Evolutionary conservation across 129 eudicot genomes (phyloP), one percentile per base, ranked within the genome.

Genomic region (Helichrysum umbraculigerum): DNA sequence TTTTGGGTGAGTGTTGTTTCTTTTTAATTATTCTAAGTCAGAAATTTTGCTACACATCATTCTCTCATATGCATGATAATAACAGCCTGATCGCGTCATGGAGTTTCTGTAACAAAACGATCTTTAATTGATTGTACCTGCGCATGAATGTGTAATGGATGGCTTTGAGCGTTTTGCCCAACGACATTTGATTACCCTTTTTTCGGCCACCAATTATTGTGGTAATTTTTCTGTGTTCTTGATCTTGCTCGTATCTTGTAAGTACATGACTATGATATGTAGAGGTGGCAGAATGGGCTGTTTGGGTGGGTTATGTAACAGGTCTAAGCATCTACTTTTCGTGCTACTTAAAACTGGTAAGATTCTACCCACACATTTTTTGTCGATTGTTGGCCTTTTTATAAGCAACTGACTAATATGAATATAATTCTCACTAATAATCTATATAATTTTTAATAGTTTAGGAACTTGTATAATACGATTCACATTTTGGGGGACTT

Each of bases 131-230:
- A 93, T 93, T 70, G 95, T 93, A 35, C 90, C 96, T 39, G 97
- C 97, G 14, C 97, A 90, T 74, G 98, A 93, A 78, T 93, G 97
- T 84, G 98, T 93, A 50, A 93, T 93, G 98, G 98, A 93, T 77
- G 98, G 97, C 47, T 93, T 93, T 82, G 98, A 93, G 80, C 88
- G 98, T 52, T 93, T 93, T 82, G 98, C 98, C 16, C 97, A 88
- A 83, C 96, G 98, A 28, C 96, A 93, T 82, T 65, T 93, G 57
- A 93, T 93, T 51, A 93, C 98, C 59, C 92, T 93, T 44, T 93
- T 93, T 84, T 93, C 98, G 28, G 98, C 98, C 75, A 93, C 98
- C 76, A 1, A 25, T 25, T 25, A 25, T 65, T 93, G 98, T 83
- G 98, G 98, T 90, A 87, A 72, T 85, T 73, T 30, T 63, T 78